These are phyloP conservation scores for Moricandia arvensis DNA, from an alignment of 345 rosid genomes.

Conservation along the genomic window DNA sequence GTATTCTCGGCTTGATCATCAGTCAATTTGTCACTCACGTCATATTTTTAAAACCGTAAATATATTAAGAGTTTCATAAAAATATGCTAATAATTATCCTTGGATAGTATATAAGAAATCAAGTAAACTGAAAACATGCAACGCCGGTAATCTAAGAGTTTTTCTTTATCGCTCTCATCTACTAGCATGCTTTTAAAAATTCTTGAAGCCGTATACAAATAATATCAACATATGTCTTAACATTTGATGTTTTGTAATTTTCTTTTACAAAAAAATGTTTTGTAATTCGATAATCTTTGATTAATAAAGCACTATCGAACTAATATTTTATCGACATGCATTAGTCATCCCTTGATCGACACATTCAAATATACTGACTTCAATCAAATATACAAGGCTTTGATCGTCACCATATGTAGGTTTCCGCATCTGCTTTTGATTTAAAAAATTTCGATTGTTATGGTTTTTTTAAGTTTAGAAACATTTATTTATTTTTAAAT, in stretches of 20 bases:
- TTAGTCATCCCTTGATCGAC: background rate
- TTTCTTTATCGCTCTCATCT: background rate
- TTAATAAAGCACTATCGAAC: background rate
- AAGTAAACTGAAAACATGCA: slow-evolving; percentile 1
- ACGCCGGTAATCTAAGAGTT: background rate
- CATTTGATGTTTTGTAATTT: background rate
- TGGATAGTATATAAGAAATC: background rate
- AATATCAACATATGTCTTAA: background rate
- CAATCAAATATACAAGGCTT: background rate
- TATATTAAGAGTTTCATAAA: background rate
- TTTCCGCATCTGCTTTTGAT: too few relatives aligned
- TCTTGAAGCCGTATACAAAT: background rate
- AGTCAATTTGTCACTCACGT: slow-evolving; percentile 20
- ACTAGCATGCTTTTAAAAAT: background rate
- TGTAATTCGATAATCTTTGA: background rate
- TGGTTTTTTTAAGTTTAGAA: background rate
- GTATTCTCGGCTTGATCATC: slow-evolving; percentile 14
- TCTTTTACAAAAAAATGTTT: too few relatives aligned
- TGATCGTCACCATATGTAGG: too few relatives aligned
- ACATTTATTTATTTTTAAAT: background rate
- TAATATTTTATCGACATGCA: background rate
- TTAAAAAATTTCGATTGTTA: too few relatives aligned
- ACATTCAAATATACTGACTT: background rate
- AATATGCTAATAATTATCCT: background rate
- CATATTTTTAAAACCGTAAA: background rate